Conservation (phyloP, 176 grass and related monocot genomes). For the Oryza meridionalis region DNA sequence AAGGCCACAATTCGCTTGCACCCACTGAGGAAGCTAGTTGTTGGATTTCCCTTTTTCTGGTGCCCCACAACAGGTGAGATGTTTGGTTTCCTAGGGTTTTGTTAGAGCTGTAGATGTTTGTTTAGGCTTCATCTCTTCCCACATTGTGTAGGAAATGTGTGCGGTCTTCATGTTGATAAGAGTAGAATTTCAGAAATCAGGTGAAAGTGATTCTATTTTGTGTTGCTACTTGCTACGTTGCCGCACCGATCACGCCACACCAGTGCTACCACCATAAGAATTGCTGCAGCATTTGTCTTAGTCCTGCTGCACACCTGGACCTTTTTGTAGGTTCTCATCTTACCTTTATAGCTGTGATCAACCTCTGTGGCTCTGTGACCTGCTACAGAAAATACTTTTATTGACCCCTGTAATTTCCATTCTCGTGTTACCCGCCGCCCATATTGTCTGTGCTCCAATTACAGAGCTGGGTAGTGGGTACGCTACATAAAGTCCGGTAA, state of each 20-base stretch:
- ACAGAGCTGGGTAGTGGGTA: constrained; percentile 20
- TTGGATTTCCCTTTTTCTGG: constrained; percentile 40
- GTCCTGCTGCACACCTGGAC: constrained; percentile 38
- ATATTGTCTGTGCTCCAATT: constrained; percentile 22
- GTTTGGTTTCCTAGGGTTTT: constrained; percentile 35
- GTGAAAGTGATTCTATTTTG: constrained; percentile 22
- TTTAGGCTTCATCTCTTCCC: constrained; percentile 16
- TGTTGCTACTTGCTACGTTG: constrained; percentile 15
- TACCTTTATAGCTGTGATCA: constrained; percentile 45
- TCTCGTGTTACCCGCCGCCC: constrained; percentile 5
- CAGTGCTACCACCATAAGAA: constrained; percentile 23
- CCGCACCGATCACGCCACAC: constrained; percentile 37
- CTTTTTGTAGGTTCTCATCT: constrained; percentile 31
- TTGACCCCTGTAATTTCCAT: constrained; percentile 12
- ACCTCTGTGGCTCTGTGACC: constrained; percentile 39
- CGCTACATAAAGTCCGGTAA: constrained; percentile 28
- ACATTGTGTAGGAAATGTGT: background rate
- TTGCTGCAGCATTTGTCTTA: constrained; percentile 38
- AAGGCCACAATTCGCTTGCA: constrained; percentile 37
- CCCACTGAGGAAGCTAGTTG: constrained; percentile 54
- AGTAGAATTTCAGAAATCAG: constrained; percentile 11
- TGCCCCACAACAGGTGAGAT: constrained; percentile 34
- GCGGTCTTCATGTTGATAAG: background rate
- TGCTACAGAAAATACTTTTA: constrained; percentile 26
- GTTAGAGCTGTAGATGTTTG: constrained; percentile 10